Evolutionary conservation across 2,329 filamentous ascomycete genomes (phyloP).

Genomic region (Trichoderma lentiforme): DNA sequence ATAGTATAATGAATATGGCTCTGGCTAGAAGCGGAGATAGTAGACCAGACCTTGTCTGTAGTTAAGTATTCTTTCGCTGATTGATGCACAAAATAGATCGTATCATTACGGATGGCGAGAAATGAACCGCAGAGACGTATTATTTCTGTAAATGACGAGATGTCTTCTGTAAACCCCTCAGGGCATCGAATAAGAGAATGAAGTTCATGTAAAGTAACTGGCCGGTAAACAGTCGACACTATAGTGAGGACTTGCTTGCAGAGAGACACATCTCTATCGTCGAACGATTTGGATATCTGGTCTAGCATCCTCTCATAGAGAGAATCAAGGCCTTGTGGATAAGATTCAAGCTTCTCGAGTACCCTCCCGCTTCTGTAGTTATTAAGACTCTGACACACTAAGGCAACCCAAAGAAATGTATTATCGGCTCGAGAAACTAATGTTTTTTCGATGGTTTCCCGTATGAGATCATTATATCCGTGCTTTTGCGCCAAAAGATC

Average conservation of each 20-base stretch:
- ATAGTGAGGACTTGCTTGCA: background rate
- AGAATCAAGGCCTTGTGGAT: background rate
- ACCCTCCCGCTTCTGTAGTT: background rate
- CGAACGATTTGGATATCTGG: background rate
- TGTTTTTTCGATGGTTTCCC: background rate
- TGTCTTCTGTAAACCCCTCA: background rate
- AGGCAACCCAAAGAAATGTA: background rate
- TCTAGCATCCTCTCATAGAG: background rate
- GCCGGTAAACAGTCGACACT: background rate
- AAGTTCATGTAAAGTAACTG: background rate
- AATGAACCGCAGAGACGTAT: background rate
- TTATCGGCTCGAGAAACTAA: background rate
- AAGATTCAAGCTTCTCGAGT: background rate
- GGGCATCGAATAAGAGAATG: background rate
- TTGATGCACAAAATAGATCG: background rate
- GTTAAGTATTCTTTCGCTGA: background rate
- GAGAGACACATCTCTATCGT: background rate
- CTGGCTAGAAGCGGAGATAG: background rate
- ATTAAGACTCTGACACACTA: background rate
- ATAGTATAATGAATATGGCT: background rate
- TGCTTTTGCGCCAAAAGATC: background rate
- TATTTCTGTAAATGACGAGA: background rate
- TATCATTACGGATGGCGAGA: background rate
- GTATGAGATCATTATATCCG: background rate
- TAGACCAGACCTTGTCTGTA: background rate